Percentiles rank a stretch among this genome's conserved stretches.
Evolutionary conservation across 495 filamentous ascomycete genomes (phyloP).

Genomic region (Polyplosphaeria fusca): DNA sequence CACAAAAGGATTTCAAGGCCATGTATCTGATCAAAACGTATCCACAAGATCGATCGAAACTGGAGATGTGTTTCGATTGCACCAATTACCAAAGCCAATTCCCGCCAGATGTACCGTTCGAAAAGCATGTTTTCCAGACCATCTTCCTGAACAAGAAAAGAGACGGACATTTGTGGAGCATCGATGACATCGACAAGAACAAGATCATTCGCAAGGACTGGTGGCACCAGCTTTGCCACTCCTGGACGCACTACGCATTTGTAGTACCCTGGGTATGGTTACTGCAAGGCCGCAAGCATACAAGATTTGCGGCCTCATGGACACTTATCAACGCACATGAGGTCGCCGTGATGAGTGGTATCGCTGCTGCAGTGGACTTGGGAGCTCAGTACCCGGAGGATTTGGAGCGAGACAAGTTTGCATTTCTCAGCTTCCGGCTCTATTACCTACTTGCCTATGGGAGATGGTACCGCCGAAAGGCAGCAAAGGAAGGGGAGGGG

Average conservation of each 20-base stretch:
- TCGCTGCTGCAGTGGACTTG: conserved; percentile 74
- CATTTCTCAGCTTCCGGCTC: conserved; percentile 40
- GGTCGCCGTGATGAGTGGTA: conserved; percentile 71
- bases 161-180: conserved; percentile 64
- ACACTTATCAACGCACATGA: conserved; percentile 87
- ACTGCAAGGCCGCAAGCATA: conserved; percentile 67
- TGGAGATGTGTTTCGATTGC: conserved; percentile 87
- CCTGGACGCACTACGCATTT: conserved; percentile 73
- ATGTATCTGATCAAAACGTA: conserved; percentile 84
- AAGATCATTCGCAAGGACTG: conserved; percentile 72
- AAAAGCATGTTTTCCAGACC: conserved; percentile 75
- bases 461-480: conserved; percentile 44
- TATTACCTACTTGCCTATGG: conserved; percentile 44
- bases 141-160: conserved; percentile 73
- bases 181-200: conserved; percentile 62
- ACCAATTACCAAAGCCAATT: conserved; percentile 85
- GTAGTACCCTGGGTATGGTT: conserved; percentile 80
- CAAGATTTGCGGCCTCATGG: conserved; percentile 70
- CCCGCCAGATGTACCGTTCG: conserved; percentile 50
- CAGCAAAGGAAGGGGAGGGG: conserved; percentile 40
- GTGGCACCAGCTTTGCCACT: conserved; percentile 85
- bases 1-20: conserved; percentile 58
- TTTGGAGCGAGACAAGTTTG: conserved; percentile 52
- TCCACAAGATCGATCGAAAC: conserved; percentile 57
- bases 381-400: conserved; percentile 65